A percentile compares a stretch with the other conserved stretches of the same genome.
These are phyloP conservation scores for Trichoderma afroharzianum DNA, from an alignment of 2,329 filamentous ascomycete species.

Conservation along the genomic window DNA sequence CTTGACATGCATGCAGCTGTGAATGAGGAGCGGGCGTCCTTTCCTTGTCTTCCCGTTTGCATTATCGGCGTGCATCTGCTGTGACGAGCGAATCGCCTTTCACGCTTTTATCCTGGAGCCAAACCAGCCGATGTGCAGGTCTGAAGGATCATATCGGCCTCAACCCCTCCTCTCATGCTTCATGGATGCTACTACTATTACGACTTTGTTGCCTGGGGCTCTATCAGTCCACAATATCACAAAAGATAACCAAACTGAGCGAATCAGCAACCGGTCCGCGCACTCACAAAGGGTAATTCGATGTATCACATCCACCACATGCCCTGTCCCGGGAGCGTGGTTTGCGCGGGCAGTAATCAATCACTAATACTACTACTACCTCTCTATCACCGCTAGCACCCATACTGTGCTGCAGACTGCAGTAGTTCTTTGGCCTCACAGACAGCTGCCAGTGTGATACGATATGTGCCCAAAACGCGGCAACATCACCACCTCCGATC, in stretches of 20 bases:
- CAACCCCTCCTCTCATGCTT: not conserved
- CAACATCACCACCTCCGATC: not conserved
- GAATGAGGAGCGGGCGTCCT: not conserved
- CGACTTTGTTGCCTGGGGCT: not conserved
- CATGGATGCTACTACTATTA: not conserved
- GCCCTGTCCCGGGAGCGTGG: conserved; percentile 1
- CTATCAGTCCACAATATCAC: conserved; percentile 3
- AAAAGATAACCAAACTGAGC: conserved; percentile 8
- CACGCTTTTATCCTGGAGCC: not conserved
- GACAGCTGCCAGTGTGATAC: not conserved
- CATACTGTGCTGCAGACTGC: not conserved
- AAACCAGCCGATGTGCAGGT: not conserved
- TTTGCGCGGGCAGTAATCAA: conserved; percentile 1
- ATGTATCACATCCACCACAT: conserved; percentile 4
- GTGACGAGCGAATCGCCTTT: not conserved
- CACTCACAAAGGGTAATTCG: not conserved
- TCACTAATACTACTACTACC: not conserved
- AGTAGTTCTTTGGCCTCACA: not conserved
- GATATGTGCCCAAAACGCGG: not conserved
- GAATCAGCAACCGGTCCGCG: conserved; percentile 1
- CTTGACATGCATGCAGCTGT: not conserved
- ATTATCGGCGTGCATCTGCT: not conserved
- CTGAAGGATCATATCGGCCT: not conserved
- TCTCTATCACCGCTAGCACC: not conserved
- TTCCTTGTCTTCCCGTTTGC: not conserved